These are phyloP conservation scores for Rhododendron kiyosumense DNA, from an alignment of 148 eudicot genomes.

Conservation along the genomic window DNA sequence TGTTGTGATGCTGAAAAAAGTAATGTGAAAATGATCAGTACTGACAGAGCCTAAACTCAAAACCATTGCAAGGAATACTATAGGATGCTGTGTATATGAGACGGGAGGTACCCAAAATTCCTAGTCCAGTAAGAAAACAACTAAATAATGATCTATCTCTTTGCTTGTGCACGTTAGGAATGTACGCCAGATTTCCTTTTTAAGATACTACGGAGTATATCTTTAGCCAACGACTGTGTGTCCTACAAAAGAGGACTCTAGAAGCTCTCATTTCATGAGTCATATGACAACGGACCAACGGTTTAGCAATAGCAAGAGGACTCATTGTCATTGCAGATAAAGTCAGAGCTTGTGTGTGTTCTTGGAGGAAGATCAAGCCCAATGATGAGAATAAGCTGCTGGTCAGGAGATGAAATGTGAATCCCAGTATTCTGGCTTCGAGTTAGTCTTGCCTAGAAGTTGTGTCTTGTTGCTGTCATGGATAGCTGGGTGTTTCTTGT, in stretches of 20 bases:
- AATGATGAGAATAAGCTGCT: too few species aligned
- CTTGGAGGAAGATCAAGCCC: too few species aligned
- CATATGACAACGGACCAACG: too few species aligned
- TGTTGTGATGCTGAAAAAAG: constrained; percentile 50
- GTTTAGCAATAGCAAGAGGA: background rate
- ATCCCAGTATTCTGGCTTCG: too few species aligned
- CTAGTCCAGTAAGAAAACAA: background rate
- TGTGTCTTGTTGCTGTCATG: too few species aligned
- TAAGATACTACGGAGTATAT: background rate
- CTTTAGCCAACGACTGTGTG: background rate
- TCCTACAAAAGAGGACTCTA: too few species aligned
- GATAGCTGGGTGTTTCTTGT: too few species aligned
- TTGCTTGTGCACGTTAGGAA: background rate
- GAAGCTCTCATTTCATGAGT: background rate
- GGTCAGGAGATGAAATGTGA: too few species aligned
- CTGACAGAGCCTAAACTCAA: background rate
- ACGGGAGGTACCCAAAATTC: background rate
- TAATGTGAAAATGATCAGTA: background rate
- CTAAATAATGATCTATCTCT: background rate
- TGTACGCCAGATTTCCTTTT: background rate
- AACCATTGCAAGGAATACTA: background rate
- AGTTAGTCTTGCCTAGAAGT: too few species aligned
- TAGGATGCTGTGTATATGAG: background rate
- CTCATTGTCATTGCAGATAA: background rate
- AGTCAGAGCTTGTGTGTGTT: too few species aligned